Evolutionary conservation across 2,329 filamentous ascomycete genomes (phyloP), one percentile per base, ranked within the genome.

Genomic region (Alternaria longipes): DNA sequence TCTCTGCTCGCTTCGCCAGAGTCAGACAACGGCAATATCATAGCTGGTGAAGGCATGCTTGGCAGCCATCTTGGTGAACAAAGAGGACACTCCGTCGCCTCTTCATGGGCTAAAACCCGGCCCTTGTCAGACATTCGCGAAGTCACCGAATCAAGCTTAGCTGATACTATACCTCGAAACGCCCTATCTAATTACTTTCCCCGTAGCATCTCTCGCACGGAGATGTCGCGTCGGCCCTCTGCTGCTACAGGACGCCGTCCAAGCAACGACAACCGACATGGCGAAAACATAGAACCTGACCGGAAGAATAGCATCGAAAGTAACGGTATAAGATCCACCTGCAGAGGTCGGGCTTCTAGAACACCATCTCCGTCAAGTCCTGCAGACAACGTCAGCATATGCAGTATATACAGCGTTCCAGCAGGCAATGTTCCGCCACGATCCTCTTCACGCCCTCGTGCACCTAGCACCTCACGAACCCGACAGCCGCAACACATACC

Each of bases 111-210:
- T 8, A 74, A 77, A 51, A 67, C 76, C 42, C 79, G 82, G 46
- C 81, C 82, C 45, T 69, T 84, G 28, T 84, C 82, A 44, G 82
- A 84, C 64, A 84, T 84, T 58, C 80, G 82, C 62, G 82, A 84
- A 65, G 73, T 83, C 64, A 84, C 82, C 11, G 82, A 84, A 67
- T 81, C 82, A 28, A 83, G 81, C 63, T 67, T 84, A 22, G 77
- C 77, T 18, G 81, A 83, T 12, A 65, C 73, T 2, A 67, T 75
- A 57, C 74, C 74, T 20, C 70, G 66, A 49, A 74, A 71, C 36
- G 67, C 71, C 24, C 60, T 71, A 26, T 66, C 69, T 11, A 71
- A 74, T 11, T 63, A 57, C 40, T 49, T 72, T 8, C 58, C 56
- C 41, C 68, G 65, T n/a, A 74, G 67, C 46, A 59, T 63, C 14